Evolutionary conservation across 768 basidiomycete genomes (phyloP), one percentile per base, ranked within the genome.

Genomic region (Agaricus sinodeliciosus): DNA sequence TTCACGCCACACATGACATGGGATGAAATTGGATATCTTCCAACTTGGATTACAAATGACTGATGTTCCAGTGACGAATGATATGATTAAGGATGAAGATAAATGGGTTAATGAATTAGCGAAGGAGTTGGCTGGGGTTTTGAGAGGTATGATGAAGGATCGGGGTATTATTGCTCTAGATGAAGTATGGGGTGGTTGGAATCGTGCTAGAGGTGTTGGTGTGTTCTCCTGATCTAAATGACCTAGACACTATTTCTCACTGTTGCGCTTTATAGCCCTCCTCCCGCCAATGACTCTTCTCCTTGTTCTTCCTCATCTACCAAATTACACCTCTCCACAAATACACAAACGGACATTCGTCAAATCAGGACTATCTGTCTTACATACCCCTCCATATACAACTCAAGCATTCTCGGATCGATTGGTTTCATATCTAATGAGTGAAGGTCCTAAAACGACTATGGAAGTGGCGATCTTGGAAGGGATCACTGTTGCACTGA

Each of bases 271-370:
- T 28, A 2, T 26, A 47, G 94, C 94, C 4, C 79, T 99, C 35
- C 82, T 98, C 40, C 87, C 95, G 3, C 96, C 95, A 3, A 76
- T 86, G 26, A 92, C 90, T 2, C 83, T 97, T 62, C 72, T 90
- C n/a, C 78, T 82, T 47, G 83, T 84, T 11, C 61, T 94, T 5
- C 84, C 86, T 0, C 79, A 80, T 51, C 74, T 98, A 12, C 76
- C 83, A 0, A 56, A 62, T 1, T 75, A 82, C 61, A 93, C 90
- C 0, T 62, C 67, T 12, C 91, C 90, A 2, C 74, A 81, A 0
- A 82, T 97, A 55, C 71, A 73, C 35, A 71, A 74, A 35, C 81
- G 90, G 40, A 77, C 75, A 3, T 87, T 98, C 62, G 63, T 34
- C 16, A 48, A 75, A 7, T 88, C 89, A 0, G 87, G 88, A 0